These are phyloP conservation scores for Sicyos baderoa DNA, from an alignment of 306 rosid genomes.

Conservation along the genomic window DNA sequence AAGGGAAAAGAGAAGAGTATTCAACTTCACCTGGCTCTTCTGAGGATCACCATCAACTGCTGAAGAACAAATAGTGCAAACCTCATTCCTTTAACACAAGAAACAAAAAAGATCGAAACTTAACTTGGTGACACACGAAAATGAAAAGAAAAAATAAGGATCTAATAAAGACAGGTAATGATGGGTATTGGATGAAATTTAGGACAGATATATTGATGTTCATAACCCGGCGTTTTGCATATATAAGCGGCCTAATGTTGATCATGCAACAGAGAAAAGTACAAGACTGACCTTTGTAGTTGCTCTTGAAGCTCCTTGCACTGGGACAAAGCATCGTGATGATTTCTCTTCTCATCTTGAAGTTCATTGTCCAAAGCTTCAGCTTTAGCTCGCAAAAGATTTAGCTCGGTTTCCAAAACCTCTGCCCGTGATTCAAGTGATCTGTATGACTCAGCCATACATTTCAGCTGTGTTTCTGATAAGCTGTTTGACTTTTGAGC, in stretches of 20 bases:
- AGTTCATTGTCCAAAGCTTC: conserved; percentile 65
- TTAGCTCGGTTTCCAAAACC: conserved; percentile 63
- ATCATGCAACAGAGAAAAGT: neutral
- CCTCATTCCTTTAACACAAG: conserved; percentile 43
- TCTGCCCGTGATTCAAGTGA: conserved; percentile 72
- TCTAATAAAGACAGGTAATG: too few relatives aligned
- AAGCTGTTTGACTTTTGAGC: conserved; percentile 72
- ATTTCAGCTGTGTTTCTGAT: conserved; percentile 90
- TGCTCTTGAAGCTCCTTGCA: conserved; percentile 71
- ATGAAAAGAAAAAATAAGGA: neutral
- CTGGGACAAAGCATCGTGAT: conserved; percentile 51
- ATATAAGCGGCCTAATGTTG: neutral
- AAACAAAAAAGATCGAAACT: neutral
- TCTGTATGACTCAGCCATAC: conserved; percentile 94
- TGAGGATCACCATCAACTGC: conserved; percentile 42
- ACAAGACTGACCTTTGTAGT: conserved; percentile 53
- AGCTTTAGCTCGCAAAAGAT: conserved; percentile 42
- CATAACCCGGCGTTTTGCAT: neutral
- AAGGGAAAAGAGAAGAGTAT: neutral
- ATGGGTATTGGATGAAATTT: too few relatives aligned
- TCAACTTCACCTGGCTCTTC: conserved; percentile 48
- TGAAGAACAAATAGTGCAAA: conserved; percentile 26
- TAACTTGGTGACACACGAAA: neutral
- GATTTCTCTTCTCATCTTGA: conserved; percentile 63
- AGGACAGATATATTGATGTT: neutral